Evolutionary conservation across 164 flowering plant species (phyloP), one percentile per base, ranked within the genome.

Genomic region (Aristolochia fimbriata): DNA sequence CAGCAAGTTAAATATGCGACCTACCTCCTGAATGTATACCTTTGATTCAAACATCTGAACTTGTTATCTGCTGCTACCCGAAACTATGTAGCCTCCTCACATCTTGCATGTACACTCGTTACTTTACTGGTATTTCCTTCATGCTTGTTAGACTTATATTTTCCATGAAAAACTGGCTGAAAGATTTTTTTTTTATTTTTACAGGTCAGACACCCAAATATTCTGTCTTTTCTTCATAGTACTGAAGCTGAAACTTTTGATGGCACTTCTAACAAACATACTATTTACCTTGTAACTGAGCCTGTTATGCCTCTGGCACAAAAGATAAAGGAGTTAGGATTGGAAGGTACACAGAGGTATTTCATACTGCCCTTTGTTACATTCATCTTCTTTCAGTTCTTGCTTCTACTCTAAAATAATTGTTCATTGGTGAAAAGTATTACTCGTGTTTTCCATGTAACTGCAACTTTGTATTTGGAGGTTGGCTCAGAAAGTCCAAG

Each of bases 181-280:
- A 3, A 37, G 27, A 52, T 6, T 4, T 23, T 22, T n/a, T 1
- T 52, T 55, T 15, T 24, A 57, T 59, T 60, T 75, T 72, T 79
- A 51, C 87, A 93, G 98, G 97, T 93, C 57, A 84, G 98, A 73
- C 98, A 93, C 73, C 98, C 98, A 57, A 93, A 93, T 81, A 83
- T 93, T 47, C 72, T 93, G 51, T 90, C 98, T 33, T 93, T 93
- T 77, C 91, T 93, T 63, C 87, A 87, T 72, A 88, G 97, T 65
- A 86, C 96, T 17, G 98, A 93, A 76, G 83, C 77, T 14, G 97
- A 93, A 59, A 68, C 70, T 62, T 60, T 74, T 69, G 98, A 93
- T 73, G 94, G 86, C 47, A 65, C 96, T 53, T 56, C 70, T 65
- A 63, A 83, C 7, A 93, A 82, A 74, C 77, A 79, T 58, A 88